These are phyloP conservation scores for Cryptosporidium andersoni DNA, from an alignment of 169 alveolate genomes.

Conservation along the genomic window DNA sequence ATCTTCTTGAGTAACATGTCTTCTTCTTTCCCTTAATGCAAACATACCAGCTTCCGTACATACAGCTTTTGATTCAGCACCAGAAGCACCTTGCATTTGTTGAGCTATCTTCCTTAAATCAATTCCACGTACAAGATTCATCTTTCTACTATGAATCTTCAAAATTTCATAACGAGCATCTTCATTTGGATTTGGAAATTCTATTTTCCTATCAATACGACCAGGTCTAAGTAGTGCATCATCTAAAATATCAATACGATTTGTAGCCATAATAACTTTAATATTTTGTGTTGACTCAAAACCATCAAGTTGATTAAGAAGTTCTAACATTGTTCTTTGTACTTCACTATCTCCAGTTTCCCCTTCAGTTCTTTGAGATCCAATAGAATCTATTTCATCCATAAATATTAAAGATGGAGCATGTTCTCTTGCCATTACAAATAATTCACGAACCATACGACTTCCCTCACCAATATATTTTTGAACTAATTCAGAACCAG, in stretches of 20 bases:
- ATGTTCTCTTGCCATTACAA: slow-evolving; percentile 96
- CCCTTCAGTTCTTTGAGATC: slow-evolving; percentile 92
- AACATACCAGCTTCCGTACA: slow-evolving; percentile 99
- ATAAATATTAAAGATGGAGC: slow-evolving; percentile 97
- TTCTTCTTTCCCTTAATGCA: slow-evolving; percentile 98
- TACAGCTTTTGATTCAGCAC: slow-evolving; percentile 99
- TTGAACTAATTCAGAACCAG: slow-evolving; percentile 98
- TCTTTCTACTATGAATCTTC: slow-evolving; percentile 95
- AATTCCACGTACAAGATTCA: slow-evolving; percentile 96
- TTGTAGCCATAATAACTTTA: slow-evolving; percentile 89
- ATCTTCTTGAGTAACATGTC: slow-evolving; percentile 98
- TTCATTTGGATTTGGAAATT: slow-evolving; percentile 88
- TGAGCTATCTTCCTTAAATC: slow-evolving; percentile 93
- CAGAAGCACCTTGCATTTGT: slow-evolving; percentile 95
- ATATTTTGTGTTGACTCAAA: slow-evolving; percentile 84
- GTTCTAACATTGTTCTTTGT: slow-evolving; percentile 79
- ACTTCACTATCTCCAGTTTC: slow-evolving; percentile 95
- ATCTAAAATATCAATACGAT: slow-evolving; percentile 87
- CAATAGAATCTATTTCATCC: slow-evolving; percentile 98
- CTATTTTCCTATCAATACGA: slow-evolving; percentile 97
- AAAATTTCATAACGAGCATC: slow-evolving; percentile 94
- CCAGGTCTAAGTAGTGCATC: slow-evolving; percentile 89
- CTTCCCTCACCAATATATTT: slow-evolving; percentile 99
- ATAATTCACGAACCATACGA: slow-evolving; percentile 97
- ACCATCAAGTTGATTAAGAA: slow-evolving; percentile 85